phyloP scores from a whole-genome alignment of 2,329 filamentous ascomycete genomes.

The Metarhizium brunneum region DNA sequence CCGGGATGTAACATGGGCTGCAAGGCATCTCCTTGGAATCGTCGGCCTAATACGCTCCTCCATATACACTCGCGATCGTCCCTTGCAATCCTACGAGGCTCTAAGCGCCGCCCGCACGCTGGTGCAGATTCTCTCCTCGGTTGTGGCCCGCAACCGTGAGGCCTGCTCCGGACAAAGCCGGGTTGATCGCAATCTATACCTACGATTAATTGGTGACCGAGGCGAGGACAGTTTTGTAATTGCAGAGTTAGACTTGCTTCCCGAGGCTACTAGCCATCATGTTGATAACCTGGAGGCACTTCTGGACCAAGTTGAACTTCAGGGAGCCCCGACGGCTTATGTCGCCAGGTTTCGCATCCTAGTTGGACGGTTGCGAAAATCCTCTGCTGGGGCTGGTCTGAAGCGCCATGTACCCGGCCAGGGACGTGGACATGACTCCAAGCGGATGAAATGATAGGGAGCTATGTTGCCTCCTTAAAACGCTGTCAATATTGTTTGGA shows the following conservation, averaged over 20 bases:
- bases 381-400: conserved; percentile 13
- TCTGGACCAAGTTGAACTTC: no score
- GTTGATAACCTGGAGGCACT: background rate
- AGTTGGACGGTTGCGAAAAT: no score
- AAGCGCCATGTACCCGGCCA: conserved; percentile 22
- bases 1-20: conserved; percentile 38
- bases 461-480: no score
- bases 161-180: background rate
- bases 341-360: no score
- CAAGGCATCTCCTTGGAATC: conserved; percentile 34
- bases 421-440: conserved; percentile 16
- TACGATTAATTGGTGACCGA: conserved; percentile 34
- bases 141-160: conserved; percentile 7
- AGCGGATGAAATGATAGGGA: conserved; percentile 23
- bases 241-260: conserved; percentile 32
- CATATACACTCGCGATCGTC: conserved; percentile 25
- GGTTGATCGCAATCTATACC: conserved; percentile 36
- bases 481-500: no score
- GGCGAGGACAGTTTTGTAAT: conserved; percentile 34
- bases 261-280: conserved; percentile 34
- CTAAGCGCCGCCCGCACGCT: conserved; percentile 15
- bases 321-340: no score
- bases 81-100: no score
- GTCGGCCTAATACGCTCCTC: conserved; percentile 31
- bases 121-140: no score